A percentile compares a stretch with the other conserved stretches of the same genome.
Conservation (phyloP, 371 early-diverging fungal genomes). For the Syncephalastrum racemosum region DNA sequence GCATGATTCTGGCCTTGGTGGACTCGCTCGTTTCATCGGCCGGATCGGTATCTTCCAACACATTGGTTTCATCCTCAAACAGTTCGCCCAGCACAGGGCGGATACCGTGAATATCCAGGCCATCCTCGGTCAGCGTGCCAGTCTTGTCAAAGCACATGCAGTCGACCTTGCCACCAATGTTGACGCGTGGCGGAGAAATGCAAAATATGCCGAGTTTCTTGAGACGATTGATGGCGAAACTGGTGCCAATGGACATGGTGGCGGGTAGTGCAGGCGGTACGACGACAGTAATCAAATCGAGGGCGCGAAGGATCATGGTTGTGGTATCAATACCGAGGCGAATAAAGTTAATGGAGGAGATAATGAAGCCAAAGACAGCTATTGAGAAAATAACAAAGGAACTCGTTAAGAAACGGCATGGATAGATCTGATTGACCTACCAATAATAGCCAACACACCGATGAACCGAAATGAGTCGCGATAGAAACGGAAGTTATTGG, state of each 20-base stretch:
- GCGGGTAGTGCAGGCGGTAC: constrained; percentile 98
- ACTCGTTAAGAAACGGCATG: not conserved
- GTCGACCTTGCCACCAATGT: constrained; percentile 95
- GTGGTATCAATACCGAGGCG: constrained; percentile 66
- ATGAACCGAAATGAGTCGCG: constrained; percentile 95
- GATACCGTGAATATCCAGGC: constrained; percentile 94
- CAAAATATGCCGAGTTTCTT: constrained; percentile 88
- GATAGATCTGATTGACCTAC: constrained; percentile 26
- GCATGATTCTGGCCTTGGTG: constrained; percentile 46
- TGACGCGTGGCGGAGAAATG: constrained; percentile 92
- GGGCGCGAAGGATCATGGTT: constrained; percentile 81
- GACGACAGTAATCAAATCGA: constrained; percentile 93
- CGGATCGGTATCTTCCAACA: constrained; percentile 24
- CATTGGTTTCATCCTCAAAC: constrained; percentile 43
- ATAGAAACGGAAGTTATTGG: constrained; percentile 93
- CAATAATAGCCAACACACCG: constrained; percentile 82
- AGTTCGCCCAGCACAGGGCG: constrained; percentile 40
- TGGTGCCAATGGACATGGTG: constrained; percentile 95
- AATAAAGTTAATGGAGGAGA: constrained; percentile 86
- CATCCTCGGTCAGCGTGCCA: constrained; percentile 99
- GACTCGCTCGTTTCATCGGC: constrained; percentile 19
- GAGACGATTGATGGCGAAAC: constrained; percentile 89
- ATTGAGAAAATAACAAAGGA: constrained; percentile 1
- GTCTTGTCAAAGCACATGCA: constrained; percentile 99
- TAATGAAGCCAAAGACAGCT: constrained; percentile 79